Evolutionary conservation across 495 filamentous ascomycete species (phyloP), one percentile per base, ranked within the genome.

Genomic region (Bombardia bombarda): DNA sequence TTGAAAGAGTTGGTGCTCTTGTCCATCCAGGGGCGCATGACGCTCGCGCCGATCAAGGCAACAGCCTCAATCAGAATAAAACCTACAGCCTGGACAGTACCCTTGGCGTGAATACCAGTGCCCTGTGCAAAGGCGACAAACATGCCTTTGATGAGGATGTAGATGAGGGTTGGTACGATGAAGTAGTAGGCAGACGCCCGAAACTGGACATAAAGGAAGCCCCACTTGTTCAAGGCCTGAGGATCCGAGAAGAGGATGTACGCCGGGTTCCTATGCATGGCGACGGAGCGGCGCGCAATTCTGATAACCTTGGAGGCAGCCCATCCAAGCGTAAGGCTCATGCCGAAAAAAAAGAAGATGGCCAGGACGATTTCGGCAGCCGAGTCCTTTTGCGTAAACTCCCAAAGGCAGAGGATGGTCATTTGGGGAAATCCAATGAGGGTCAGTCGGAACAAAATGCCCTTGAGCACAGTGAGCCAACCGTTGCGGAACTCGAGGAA

Each of bases 1-100:
- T 98, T 98, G 76, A 93, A 94, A 47, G 82, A 78, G 60, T 98
- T 98, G 46, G 90, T 96, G 68, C 89, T 93, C 79, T 95, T 97
- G 73, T 98, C 92, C 92, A 98, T 97, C 83, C 90, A 98, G 10
- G 92, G 92, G 38, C 87, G 82, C 53, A 96, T 68, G 34, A 94
- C 79, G 52, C 79, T 85, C 40, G 88, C 81, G 24, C 56, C 77
- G 55, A 97, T 83, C 55, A 98, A 70, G 56, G 86, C 81, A 32
- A 56, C 78, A 3, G 86, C 84, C 68, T 98, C 92, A 45, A 97
- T 79, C 37, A 98, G 63, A 23, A 98, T 70, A 50, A 96, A 70
- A 7, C 80, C 85, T 43, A 97, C 73, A 7, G 90, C 89, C 59
- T 96, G 90, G 23, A 80, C 79, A 14, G 77, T 80, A 17, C 82